Evolutionary conservation across 2,329 filamentous ascomycete genomes (phyloP).

Genomic region (Colletotrichum sp.): DNA sequence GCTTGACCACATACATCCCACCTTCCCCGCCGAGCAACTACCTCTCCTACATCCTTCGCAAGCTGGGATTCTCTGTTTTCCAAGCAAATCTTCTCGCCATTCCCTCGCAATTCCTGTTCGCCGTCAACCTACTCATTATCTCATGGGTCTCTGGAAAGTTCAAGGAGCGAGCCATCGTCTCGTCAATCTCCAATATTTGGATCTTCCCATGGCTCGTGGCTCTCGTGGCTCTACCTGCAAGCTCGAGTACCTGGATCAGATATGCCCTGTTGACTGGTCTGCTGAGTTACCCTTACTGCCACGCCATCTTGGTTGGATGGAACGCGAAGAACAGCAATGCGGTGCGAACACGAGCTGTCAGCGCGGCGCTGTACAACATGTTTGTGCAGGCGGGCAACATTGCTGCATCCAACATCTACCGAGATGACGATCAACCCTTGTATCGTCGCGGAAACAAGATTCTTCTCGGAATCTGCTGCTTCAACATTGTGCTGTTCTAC

Average conservation of each 20-base stretch:
- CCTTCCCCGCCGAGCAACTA: conserved; percentile 47
- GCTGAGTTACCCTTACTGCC: conserved; percentile 53
- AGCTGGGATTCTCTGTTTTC: conserved; percentile 49
- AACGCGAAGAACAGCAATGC: conserved; percentile 51
- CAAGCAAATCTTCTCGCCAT: conserved; percentile 51
- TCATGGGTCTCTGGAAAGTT: conserved; percentile 48
- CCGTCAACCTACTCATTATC: conserved; percentile 50
- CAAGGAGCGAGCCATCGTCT: conserved; percentile 49
- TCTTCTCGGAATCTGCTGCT: conserved; percentile 50
- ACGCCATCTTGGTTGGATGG: conserved; percentile 53
- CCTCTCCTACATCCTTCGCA: conserved; percentile 47
- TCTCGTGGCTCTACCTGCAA: conserved; percentile 41
- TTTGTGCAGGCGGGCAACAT: conserved; percentile 49
- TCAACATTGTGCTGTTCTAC: conserved; percentile 51
- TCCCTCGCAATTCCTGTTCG: conserved; percentile 47
- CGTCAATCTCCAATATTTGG: conserved; percentile 53
- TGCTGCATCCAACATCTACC: conserved; percentile 55
- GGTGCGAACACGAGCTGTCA: conserved; percentile 52
- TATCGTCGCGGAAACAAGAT: conserved; percentile 56
- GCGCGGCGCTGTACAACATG: conserved; percentile 54
- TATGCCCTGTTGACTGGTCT: conserved; percentile 42
- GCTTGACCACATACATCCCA: conserved; percentile 51
- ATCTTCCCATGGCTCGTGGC: conserved; percentile 53
- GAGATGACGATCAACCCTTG: conserved; percentile 57
- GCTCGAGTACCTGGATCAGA: conserved; percentile 44